A percentile compares a stretch with the other conserved stretches of the same genome.
phyloP scores from a whole-genome alignment of 805 yeast species.

The Candida verbasci region DNA sequence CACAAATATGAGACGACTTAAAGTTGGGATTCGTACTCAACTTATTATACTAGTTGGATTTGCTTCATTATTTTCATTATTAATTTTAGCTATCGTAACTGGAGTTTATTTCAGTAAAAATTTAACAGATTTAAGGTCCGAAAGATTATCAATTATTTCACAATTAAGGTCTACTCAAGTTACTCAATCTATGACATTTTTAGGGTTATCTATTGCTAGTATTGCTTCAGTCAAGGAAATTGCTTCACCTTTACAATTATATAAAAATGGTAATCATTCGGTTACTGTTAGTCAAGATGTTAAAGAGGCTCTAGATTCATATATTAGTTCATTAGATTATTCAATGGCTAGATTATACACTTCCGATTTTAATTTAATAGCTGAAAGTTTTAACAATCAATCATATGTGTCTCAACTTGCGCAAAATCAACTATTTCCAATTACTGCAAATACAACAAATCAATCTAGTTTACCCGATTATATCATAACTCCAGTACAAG shows the following conservation, averaged over 20 bases:
- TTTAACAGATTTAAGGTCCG: constrained; percentile 58
- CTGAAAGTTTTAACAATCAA: constrained; percentile 23
- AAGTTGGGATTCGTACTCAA: constrained; percentile 71
- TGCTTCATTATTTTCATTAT: constrained; percentile 64
- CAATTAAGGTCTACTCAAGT: constrained; percentile 78
- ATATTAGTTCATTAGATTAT: constrained; percentile 60
- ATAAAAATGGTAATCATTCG: constrained; percentile 72
- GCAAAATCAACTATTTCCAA: constrained; percentile 2
- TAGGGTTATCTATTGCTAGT: constrained; percentile 66
- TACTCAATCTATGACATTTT: constrained; percentile 56
- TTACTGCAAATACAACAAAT: background rate
- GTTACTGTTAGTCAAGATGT: constrained; percentile 40
- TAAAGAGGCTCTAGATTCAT: constrained; percentile 46
- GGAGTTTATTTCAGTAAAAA: constrained; percentile 67
- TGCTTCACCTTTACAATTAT: constrained; percentile 53
- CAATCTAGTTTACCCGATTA: constrained; percentile 2
- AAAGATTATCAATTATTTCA: constrained; percentile 71
- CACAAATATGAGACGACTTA: constrained; percentile 30
- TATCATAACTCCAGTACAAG: background rate
- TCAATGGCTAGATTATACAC: constrained; percentile 67
- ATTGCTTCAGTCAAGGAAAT: constrained; percentile 58
- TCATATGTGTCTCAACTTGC: constrained; percentile 21
- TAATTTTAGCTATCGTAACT: constrained; percentile 68
- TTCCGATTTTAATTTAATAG: constrained; percentile 46
- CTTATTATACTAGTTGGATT: constrained; percentile 65